A percentile compares a stretch with the other conserved stretches of the same genome.
phyloP scores from a whole-genome alignment of 2,329 filamentous ascomycete species.

The Chrysoporthe cubensis region DNA sequence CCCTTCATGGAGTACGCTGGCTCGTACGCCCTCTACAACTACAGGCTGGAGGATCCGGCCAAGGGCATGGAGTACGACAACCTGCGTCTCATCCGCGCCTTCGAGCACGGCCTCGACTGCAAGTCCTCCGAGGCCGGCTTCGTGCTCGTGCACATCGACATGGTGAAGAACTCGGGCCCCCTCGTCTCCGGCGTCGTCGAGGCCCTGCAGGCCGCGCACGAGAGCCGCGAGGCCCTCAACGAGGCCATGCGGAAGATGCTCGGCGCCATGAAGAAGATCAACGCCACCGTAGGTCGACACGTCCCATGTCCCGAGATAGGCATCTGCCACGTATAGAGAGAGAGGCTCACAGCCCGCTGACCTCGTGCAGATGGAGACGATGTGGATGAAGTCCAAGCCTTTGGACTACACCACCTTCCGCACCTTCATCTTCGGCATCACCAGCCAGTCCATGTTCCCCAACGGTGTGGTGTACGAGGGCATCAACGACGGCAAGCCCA shows the following conservation, averaged over 20 bases:
- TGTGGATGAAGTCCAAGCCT: slow-evolving; percentile 90
- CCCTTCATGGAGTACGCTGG: slow-evolving; percentile 89
- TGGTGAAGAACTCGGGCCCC: slow-evolving; percentile 84
- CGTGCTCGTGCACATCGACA: slow-evolving; percentile 93
- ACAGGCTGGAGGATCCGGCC: slow-evolving; percentile 60
- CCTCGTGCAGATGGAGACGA: slow-evolving; percentile 70
- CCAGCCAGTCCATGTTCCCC: slow-evolving; percentile 91
- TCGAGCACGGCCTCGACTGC: slow-evolving; percentile 86
- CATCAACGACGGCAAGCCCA: slow-evolving; percentile 68
- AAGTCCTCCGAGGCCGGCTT: slow-evolving; percentile 88
- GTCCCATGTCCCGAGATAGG: no score
- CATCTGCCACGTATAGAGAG: neutral
- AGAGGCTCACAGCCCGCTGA: neutral
- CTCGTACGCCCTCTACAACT: slow-evolving; percentile 72
- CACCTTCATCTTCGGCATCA: slow-evolving; percentile 97
- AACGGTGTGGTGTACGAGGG: slow-evolving; percentile 89
- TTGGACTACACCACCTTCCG: slow-evolving; percentile 86
- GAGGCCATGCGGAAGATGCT: slow-evolving; percentile 65
- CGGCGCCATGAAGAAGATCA: slow-evolving; percentile 68
- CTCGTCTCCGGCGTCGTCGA: slow-evolving; percentile 74
- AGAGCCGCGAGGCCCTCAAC: slow-evolving; percentile 63
- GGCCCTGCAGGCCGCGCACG: slow-evolving; percentile 60
- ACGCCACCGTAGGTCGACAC: slow-evolving; percentile 51
- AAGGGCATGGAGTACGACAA: slow-evolving; percentile 65
- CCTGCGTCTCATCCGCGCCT: slow-evolving; percentile 85